phyloP scores from a whole-genome alignment of 345 rosid species.

The Salix caprea region DNA sequence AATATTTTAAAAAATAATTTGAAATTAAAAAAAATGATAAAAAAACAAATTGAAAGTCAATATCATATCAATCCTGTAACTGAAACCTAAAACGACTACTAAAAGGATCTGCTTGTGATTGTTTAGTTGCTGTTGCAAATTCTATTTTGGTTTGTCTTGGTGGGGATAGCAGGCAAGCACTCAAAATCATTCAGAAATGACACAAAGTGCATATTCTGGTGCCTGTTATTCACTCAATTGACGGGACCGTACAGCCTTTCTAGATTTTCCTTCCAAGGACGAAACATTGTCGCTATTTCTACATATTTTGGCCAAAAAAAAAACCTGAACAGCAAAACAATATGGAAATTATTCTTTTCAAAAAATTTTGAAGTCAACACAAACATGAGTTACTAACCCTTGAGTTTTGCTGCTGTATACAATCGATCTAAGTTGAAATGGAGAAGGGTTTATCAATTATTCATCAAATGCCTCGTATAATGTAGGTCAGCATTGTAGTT shows the following conservation, averaged over 20 bases:
- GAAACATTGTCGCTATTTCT: neutral
- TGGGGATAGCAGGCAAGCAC: conserved; percentile 30
- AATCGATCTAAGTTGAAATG: neutral
- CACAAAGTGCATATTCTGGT: no score
- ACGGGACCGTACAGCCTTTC: no score
- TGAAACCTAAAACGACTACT: conserved; percentile 9
- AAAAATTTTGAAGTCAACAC: neutral
- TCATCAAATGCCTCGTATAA: neutral
- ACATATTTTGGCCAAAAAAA: neutral
- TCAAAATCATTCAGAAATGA: no score
- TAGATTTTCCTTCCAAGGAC: neutral
- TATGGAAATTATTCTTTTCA: neutral
- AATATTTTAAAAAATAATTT: no score
- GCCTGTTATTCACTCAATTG: no score
- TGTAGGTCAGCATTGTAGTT: neutral
- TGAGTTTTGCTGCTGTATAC: neutral
- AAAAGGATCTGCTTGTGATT: conserved; percentile 15
- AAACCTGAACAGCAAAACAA: neutral
- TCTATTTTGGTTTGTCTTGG: conserved; percentile 25
- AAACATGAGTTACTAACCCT: neutral
- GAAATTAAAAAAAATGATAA: no score
- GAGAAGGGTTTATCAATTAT: neutral
- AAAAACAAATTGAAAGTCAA: no score
- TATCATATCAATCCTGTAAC: no score
- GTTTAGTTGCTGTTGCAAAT: conserved; percentile 20